Conservation (phyloP, 2,329 filamentous ascomycete species). For the Polychaeton citri region DNA sequence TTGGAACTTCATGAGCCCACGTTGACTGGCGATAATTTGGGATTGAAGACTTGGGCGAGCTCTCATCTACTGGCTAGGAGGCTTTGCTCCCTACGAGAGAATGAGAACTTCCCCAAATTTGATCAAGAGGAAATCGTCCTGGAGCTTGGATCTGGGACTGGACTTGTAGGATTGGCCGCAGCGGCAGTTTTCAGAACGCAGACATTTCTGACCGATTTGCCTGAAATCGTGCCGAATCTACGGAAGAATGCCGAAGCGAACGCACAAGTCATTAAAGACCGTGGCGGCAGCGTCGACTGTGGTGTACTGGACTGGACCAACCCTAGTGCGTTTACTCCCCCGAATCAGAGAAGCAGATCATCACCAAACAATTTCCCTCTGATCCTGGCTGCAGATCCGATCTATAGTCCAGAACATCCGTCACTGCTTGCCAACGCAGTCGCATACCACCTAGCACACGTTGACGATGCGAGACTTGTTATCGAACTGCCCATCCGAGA, state of each 20-base stretch:
- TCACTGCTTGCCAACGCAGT: slow-evolving; percentile 59
- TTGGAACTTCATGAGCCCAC: slow-evolving; percentile 74
- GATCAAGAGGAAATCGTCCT: slow-evolving; percentile 32
- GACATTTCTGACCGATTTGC: slow-evolving; percentile 70
- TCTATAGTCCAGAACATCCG: slow-evolving; percentile 80
- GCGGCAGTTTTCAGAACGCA: slow-evolving; percentile 54
- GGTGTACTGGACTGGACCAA: slow-evolving; percentile 62
- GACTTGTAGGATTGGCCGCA: slow-evolving; percentile 76
- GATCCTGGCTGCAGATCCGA: slow-evolving; percentile 70
- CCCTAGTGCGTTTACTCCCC: slow-evolving; percentile 29
- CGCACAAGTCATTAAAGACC: slow-evolving; percentile 36
- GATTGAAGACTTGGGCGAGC: slow-evolving; percentile 91
- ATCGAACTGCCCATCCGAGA: slow-evolving; percentile 73
- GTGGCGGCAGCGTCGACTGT: slow-evolving; percentile 45
- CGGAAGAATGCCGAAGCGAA: slow-evolving; percentile 60
- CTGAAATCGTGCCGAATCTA: slow-evolving; percentile 71
- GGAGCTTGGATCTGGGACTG: slow-evolving; percentile 82
- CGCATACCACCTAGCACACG: slow-evolving; percentile 48
- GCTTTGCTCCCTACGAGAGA: slow-evolving; percentile 31
- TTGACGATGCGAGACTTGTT: slow-evolving; percentile 49
- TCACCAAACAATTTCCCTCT: slow-evolving; percentile 33
- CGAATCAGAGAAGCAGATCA: not conserved
- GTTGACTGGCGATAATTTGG: slow-evolving; percentile 74
- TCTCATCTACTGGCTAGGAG: slow-evolving; percentile 73
- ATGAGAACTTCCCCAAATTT: slow-evolving; percentile 5